A percentile compares a stretch with the other conserved stretches of the same genome.
Evolutionary conservation across 2,329 filamentous ascomycete species (phyloP).

Genomic region (Diaporthe eres): DNA sequence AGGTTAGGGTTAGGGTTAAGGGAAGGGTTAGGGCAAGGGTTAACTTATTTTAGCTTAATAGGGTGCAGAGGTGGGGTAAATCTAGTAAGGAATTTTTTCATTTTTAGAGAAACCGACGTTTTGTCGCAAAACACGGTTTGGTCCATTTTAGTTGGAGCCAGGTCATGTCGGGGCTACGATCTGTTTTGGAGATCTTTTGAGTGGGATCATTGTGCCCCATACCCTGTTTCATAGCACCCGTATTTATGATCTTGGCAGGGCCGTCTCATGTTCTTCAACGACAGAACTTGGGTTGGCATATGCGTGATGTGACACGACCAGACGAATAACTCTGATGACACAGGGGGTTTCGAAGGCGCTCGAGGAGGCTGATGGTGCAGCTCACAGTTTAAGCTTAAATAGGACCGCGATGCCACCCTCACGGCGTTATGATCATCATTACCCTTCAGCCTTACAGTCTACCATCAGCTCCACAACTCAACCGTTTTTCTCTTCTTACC

Average conservation of each 20-base stretch:
- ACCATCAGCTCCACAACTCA: background rate
- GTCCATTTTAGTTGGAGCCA: too few species aligned
- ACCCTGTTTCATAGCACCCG: background rate
- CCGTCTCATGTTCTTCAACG: background rate
- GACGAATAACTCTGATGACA: background rate
- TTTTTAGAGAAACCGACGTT: too few species aligned
- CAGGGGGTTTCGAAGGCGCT: background rate
- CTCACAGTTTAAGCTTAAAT: background rate
- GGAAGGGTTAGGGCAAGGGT: too few species aligned
- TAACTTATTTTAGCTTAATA: too few species aligned
- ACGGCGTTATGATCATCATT: background rate
- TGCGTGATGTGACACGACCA: slow-evolving; percentile 6
- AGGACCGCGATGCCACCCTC: background rate
- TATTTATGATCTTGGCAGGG: slow-evolving; percentile 20
- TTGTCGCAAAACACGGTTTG: too few species aligned
- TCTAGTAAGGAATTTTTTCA: too few species aligned
- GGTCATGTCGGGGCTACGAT: background rate
- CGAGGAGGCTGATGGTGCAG: background rate
- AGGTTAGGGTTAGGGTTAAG: too few species aligned
- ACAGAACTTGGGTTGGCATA: slow-evolving; percentile 10
- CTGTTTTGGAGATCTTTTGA: background rate
- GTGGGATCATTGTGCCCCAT: background rate
- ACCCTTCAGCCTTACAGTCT: background rate
- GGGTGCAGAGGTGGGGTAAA: too few species aligned
- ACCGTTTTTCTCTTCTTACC: background rate